Conservation (phyloP, 306 rosid genomes). For the Rubus parviflorus region DNA sequence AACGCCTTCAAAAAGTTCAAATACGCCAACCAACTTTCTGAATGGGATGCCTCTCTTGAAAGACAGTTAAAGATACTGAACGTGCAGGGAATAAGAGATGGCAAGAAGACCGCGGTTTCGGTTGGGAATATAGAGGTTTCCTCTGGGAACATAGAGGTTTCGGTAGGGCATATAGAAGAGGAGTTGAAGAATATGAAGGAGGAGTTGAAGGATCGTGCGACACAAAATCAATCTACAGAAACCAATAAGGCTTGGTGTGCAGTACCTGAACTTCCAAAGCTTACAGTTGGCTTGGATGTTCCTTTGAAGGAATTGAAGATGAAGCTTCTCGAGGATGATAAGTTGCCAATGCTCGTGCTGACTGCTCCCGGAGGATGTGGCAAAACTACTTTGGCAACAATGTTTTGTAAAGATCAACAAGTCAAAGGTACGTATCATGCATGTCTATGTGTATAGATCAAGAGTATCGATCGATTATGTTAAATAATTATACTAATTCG, state of each 20-base stretch:
- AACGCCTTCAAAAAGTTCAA: background rate
- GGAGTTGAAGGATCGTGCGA: no score
- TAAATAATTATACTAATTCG: no score
- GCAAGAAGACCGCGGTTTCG: background rate
- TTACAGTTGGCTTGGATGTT: constrained; percentile 50
- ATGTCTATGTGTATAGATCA: no score
- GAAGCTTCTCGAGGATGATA: constrained; percentile 27
- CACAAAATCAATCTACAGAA: background rate
- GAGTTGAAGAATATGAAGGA: no score
- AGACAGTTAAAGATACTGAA: constrained; percentile 19
- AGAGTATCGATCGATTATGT: no score
- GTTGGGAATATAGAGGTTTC: background rate
- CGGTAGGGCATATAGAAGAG: no score
- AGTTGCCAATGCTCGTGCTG: constrained; percentile 30
- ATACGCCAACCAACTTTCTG: constrained; percentile 24
- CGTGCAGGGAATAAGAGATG: constrained; percentile 17
- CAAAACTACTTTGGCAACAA: constrained; percentile 47
- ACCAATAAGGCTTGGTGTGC: no score
- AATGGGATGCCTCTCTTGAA: constrained; percentile 4
- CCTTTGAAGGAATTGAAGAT: constrained; percentile 46
- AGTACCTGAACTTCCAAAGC: background rate
- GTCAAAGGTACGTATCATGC: constrained; percentile 36
- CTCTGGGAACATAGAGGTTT: no score
- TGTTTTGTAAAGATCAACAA: constrained; percentile 42
- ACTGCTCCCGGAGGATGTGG: constrained; percentile 54